Evolutionary conservation across 257 asterid species (phyloP), one percentile per base, ranked within the genome.

Genomic region (Henckelia pumila): DNA sequence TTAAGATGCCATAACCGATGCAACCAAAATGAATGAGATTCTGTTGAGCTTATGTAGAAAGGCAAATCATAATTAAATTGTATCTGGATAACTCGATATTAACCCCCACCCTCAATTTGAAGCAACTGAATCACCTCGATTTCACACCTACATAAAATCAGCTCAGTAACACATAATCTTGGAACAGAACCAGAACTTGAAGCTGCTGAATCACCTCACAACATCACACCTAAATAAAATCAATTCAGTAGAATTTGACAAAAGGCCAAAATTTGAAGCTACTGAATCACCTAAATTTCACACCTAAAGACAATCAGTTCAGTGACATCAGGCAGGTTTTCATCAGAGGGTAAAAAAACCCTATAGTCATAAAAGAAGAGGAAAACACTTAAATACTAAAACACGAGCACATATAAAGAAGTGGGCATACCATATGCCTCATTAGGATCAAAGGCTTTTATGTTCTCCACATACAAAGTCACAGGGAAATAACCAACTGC

Each of bases 401-500:
- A 23, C n/a, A 50, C 25, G 47, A 61, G 21, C 60, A 64, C 30
- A 53, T 22, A 30, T 30, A 68, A 66, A 61, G 47, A 63, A 60
- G 24, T 63, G 70, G 40, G 47, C 2, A 74, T 85, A 92, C 96
- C 97, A 67, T 93, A 93, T 25, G 99, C 90, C 78, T 90, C 88
- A 58, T 88, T 84, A 64, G 99, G 95, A 82, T 93, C 97, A 74
- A 93, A 93, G 76, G 96, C 97, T 70, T 88, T 82, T 79, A 86
- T 84, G 76, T 93, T 95, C 81, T 93, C 99, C 61, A 93, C 92
- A 70, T 88, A 69, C 79, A 90, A 81, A 77, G 40, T 74, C 80
- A 93, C 72, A 4, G 99, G 99, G 84, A 94, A 93, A 82, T 93
- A 93, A 35, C 95, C 95, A 71, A 81, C 89, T 56, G 81, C 95